Evolutionary conservation across 78 protist genomes (phyloP), one percentile per base, ranked within the genome.

Genomic region (Dictyostelium discoideum): DNA sequence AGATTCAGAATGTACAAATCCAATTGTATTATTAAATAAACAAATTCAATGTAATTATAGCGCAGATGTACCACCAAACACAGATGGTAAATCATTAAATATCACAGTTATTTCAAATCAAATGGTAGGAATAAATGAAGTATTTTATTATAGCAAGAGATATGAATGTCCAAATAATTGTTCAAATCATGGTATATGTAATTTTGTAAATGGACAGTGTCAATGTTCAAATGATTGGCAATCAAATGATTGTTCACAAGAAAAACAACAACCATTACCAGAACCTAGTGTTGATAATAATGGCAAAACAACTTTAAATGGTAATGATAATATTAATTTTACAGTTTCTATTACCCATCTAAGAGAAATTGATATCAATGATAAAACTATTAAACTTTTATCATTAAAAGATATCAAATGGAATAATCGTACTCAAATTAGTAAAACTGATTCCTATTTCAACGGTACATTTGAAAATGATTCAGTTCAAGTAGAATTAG

Each of bases 131-230:
- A 85, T 16, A 4, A 85, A 85, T 26, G 57, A 85, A 44, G 90
- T 85, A 26, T 85, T 85, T 40, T 69, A 32, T 24, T 85, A 85
- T 44, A 20, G 16, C 1, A 11, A 0, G 0, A 24, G 5, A 18
- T 13, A 16, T 18, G 44, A 22, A 22, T 82, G 93, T 60, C 63
- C 84, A 44, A 46, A 46, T 0, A 22, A 39, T 5, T 54, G 84
- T 32, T 60, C 84, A 24, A 29, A 24, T 42, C 83, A 84, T 67
- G 94, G 94, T n/a, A 3, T 32, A 2, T 89, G 94, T 69, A 32
- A 74, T 22, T 40, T 78, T 8, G 2, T n/a, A 8, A 84, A 22
- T 40, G 88, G 88, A 10, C 40, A 63, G 20, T 63, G 88, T 65
- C 16, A 14, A 18, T 84, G 80, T 84, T 10, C 5, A 5, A 3